Percentiles rank a stretch among this genome's conserved stretches.
These are phyloP conservation scores for Trichophyton schoenleinii DNA, from an alignment of 2,329 filamentous ascomycete species.

Conservation along the genomic window DNA sequence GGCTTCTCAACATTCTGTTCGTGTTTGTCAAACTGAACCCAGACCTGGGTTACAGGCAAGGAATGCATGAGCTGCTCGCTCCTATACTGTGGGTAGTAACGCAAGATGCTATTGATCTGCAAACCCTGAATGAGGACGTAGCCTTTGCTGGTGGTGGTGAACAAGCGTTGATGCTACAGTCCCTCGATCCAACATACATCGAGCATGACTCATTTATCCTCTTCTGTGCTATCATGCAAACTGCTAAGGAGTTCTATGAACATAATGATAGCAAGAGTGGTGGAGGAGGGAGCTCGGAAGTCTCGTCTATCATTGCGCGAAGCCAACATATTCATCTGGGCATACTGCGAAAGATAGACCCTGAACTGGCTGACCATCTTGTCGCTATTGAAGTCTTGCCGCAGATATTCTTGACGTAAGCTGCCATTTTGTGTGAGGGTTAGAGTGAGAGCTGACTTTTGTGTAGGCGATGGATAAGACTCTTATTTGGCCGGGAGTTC, in stretches of 20 bases:
- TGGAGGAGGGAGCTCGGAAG: slow-evolving; percentile 29
- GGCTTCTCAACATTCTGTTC: slow-evolving; percentile 81
- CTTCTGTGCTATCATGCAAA: slow-evolving; percentile 79
- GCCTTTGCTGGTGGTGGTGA: slow-evolving; percentile 18
- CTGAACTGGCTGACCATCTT: slow-evolving; percentile 70
- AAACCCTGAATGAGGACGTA: slow-evolving; percentile 21
- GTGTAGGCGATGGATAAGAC: slow-evolving; percentile 72
- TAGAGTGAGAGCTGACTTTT: slow-evolving; percentile 4
- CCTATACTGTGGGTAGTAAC: slow-evolving; percentile 77
- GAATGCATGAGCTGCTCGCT: slow-evolving; percentile 93
- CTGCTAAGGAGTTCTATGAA: slow-evolving; percentile 76
- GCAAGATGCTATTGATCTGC: slow-evolving; percentile 58
- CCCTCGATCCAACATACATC: slow-evolving; percentile 60
- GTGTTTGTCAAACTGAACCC: slow-evolving; percentile 90
- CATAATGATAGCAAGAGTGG: slow-evolving; percentile 38
- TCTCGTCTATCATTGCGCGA: slow-evolving; percentile 66
- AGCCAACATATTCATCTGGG: slow-evolving; percentile 80
- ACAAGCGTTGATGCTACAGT: slow-evolving; percentile 47
- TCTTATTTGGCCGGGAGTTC: slow-evolving; percentile 89
- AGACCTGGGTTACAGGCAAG: slow-evolving; percentile 82
- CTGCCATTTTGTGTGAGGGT: slow-evolving; percentile 7
- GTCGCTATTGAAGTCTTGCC: slow-evolving; percentile 79
- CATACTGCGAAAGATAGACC: slow-evolving; percentile 64
- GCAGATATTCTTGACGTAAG: slow-evolving; percentile 88
- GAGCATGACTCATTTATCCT: slow-evolving; percentile 86